Percentiles rank a stretch among this genome's conserved stretches.
Evolutionary conservation across 495 filamentous ascomycete species (phyloP).

Genomic region (Tuber borchii): DNA sequence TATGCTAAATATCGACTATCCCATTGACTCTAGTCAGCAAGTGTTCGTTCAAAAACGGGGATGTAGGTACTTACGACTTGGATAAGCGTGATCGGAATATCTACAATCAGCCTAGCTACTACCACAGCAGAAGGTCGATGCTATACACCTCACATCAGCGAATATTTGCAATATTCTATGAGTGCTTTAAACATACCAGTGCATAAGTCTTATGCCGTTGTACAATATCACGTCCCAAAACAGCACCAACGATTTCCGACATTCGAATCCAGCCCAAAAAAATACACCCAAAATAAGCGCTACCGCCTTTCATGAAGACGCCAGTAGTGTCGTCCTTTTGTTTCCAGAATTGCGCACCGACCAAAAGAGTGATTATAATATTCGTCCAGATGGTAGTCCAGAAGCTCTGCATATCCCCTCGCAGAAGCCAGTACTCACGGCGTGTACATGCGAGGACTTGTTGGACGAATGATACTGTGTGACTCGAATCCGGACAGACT

Average conservation of each 20-base stretch:
- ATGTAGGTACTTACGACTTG: conserved; percentile 47
- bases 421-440: conserved; percentile 66
- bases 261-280: conserved; percentile 68
- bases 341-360: conserved; percentile 64
- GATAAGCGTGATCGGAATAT: conserved; percentile 60
- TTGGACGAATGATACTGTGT: conserved; percentile 62
- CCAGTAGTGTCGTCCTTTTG: conserved; percentile 58
- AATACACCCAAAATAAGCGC: conserved; percentile 65
- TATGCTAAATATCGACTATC: conserved; percentile 52
- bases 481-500: conserved; percentile 42
- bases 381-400: conserved; percentile 72
- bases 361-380: conserved; percentile 62
- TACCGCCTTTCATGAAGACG: conserved; percentile 62
- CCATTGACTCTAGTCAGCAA: not conserved
- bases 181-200: conserved; percentile 44
- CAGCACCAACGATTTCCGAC: conserved; percentile 63
- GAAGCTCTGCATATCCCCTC: conserved; percentile 62
- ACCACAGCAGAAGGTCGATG: conserved; percentile 67
- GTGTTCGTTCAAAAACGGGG: not conserved
- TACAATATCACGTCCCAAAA: conserved; percentile 58
- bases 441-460: conserved; percentile 64
- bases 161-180: not conserved
- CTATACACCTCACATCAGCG: not conserved
- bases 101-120: conserved; percentile 61
- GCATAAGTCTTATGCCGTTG: conserved; percentile 63